Evolutionary conservation across 164 flowering plant species (phyloP).

Genomic region (Akebia trifoliata): DNA sequence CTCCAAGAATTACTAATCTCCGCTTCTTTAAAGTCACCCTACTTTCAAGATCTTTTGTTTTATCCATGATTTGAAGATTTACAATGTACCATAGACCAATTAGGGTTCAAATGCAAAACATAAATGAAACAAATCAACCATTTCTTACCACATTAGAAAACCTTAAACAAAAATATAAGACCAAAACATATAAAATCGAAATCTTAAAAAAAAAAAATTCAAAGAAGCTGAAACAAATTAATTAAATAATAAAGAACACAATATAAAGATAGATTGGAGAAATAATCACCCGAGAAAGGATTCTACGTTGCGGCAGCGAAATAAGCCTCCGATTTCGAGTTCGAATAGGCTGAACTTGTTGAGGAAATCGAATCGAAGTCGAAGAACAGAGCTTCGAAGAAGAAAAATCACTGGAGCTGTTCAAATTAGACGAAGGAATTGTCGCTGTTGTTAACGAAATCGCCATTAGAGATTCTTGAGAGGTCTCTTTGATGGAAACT

Average conservation of each 20-base stretch:
- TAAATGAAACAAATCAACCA: no score
- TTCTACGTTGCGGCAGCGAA: slow-evolving; percentile 19
- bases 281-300: slow-evolving; percentile 24
- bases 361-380: slow-evolving; percentile 26
- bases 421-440: slow-evolving; percentile 18
- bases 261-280: background rate
- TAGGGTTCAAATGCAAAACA: no score
- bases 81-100: no score
- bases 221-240: background rate
- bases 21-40: no score
- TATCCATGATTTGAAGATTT: no score
- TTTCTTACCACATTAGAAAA: no score
- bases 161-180: background rate
- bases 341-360: slow-evolving; percentile 21
- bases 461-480: slow-evolving; percentile 28
- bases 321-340: slow-evolving; percentile 9
- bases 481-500: background rate
- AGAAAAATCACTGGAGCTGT: slow-evolving; percentile 1
- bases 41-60: no score
- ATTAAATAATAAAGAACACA: background rate
- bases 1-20: no score
- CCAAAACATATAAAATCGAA: background rate
- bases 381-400: slow-evolving; percentile 21
- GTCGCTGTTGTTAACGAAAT: slow-evolving; percentile 25
- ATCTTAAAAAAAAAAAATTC: background rate